Evolutionary conservation across 441 rosid species (phyloP), one percentile per base, ranked within the genome.

Genomic region (Jatropha podagrica): DNA sequence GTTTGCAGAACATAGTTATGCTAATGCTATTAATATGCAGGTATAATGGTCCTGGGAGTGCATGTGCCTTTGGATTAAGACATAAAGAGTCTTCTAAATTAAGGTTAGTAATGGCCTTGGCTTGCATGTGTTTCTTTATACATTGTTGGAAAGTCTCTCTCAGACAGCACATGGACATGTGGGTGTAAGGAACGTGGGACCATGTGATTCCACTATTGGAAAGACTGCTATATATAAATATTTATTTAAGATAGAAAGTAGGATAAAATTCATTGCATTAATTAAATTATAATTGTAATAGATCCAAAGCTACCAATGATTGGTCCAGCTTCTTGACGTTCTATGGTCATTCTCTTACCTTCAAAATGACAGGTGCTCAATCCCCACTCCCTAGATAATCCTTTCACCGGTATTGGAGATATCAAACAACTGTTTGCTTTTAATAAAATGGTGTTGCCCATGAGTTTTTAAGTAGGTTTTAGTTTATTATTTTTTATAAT

Each of bases 121-220:
- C 78, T 67, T 72, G 61, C 55, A 27, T 74, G 26, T 74, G 48
- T 37, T 48, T 71, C 17, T 74, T 62, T 70, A 61, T 23, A 56
- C 67, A 52, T 78, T 54, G 86, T 84, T 86, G 87, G n/a, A 80
- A 86, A 81, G 95, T 91, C 92, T 73, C 88, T 81, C 82, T 87
- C 93, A 77, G 88, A 85, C 90, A 84, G 90, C 96, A 86, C 97
- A 89, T 86, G 91, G 73, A 70, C 91, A 87, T 84, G 87, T 87
- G 61, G 89, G 82, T 83, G 81, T 72, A 73, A 83, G 84, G 76
- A 86, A 79, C 87, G 73, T 85, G 90, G 94, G 93, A 72, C 92
- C 97, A 92, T 86, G 92, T 88, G 95, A 83, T 76, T 44, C 7
- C 76, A 26, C 71, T 37, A 65, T 74, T 77, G 79, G 76, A 68